Evolutionary conservation across 2,329 filamentous ascomycete genomes (phyloP).

Genomic region (Colletotrichum camelliae): DNA sequence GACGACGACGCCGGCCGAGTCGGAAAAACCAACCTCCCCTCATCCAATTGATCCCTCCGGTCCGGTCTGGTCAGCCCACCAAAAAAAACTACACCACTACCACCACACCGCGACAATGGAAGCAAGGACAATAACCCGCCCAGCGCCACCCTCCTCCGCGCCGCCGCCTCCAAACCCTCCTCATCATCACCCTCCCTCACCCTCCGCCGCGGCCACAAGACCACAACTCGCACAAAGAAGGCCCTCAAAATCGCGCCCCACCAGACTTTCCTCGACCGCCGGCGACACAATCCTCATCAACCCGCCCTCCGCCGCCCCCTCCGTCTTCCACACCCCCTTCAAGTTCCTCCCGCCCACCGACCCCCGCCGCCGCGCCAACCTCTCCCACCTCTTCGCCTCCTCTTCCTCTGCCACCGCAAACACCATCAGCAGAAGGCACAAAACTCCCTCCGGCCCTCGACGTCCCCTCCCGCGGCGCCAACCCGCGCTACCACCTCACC

Average conservation of each 20-base stretch:
- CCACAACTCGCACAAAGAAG: slow-evolving; percentile 59
- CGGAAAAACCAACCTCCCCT: neutral
- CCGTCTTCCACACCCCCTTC: slow-evolving; percentile 70
- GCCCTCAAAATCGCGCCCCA: slow-evolving; percentile 66
- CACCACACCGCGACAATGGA: slow-evolving; percentile 5
- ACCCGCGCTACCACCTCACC: slow-evolving; percentile 56
- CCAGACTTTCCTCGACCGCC: slow-evolving; percentile 55
- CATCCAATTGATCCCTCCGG: neutral
- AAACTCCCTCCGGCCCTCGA: slow-evolving; percentile 36
- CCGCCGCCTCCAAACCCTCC: slow-evolving; percentile 2
- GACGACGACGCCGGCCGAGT: slow-evolving; percentile 14
- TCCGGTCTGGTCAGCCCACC: neutral
- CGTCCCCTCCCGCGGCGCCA: slow-evolving; percentile 28
- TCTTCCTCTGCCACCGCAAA: too few relatives aligned
- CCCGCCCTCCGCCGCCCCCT: slow-evolving; percentile 49
- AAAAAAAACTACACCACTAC: neutral
- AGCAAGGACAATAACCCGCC: slow-evolving; percentile 30
- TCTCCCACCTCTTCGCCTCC: slow-evolving; percentile 46
- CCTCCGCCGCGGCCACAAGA: slow-evolving; percentile 51
- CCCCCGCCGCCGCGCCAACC: slow-evolving; percentile 56
- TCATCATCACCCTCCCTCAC: neutral
- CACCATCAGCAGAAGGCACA: slow-evolving; percentile 2
- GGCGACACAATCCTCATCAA: slow-evolving; percentile 53
- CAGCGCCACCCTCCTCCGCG: slow-evolving; percentile 31
- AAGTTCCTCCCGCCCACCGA: slow-evolving; percentile 67